Conservation (phyloP, 2,329 filamentous ascomycete species). For the Cadophora sp. region DNA sequence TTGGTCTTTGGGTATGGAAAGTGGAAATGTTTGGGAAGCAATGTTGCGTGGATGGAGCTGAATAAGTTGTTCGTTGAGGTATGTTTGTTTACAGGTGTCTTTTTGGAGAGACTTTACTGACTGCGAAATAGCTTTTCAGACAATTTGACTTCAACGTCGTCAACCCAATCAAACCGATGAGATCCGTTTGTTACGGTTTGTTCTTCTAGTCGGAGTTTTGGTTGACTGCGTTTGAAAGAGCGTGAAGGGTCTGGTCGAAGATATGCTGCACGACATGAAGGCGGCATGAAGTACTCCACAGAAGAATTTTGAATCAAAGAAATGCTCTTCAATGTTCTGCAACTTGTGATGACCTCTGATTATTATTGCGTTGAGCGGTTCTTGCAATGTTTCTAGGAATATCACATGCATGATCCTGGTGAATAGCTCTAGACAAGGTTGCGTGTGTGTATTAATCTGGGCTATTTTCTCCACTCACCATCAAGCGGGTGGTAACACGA, state of each 20-base stretch:
- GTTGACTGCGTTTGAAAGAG: constrained; percentile 20
- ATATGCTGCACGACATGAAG: too few species aligned
- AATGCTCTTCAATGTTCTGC: too few species aligned
- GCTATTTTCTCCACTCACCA: too few species aligned
- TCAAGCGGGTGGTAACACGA: too few species aligned
- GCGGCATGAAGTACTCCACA: too few species aligned
- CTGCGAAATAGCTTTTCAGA: constrained; percentile 20
- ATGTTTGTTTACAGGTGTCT: constrained; percentile 31
- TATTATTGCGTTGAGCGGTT: too few species aligned
- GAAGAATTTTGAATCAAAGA: too few species aligned
- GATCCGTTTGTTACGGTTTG: constrained; percentile 18
- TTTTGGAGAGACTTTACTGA: constrained; percentile 3
- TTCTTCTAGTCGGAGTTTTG: constrained; percentile 22
- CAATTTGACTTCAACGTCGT: constrained; percentile 27
- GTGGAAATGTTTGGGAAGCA: constrained; percentile 54
- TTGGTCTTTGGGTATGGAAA: constrained; percentile 54
- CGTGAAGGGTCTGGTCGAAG: background rate
- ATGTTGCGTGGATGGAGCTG: constrained; percentile 57
- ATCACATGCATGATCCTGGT: too few species aligned
- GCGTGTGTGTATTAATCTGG: too few species aligned
- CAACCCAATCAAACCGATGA: constrained; percentile 19
- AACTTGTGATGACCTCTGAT: too few species aligned
- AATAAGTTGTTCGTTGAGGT: constrained; percentile 58
- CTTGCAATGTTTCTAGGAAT: too few species aligned
- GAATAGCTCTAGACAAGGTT: too few species aligned